Conservation (phyloP, 2,329 filamentous ascomycete genomes). For the Ceratocystiopsis brevicomis region DNA sequence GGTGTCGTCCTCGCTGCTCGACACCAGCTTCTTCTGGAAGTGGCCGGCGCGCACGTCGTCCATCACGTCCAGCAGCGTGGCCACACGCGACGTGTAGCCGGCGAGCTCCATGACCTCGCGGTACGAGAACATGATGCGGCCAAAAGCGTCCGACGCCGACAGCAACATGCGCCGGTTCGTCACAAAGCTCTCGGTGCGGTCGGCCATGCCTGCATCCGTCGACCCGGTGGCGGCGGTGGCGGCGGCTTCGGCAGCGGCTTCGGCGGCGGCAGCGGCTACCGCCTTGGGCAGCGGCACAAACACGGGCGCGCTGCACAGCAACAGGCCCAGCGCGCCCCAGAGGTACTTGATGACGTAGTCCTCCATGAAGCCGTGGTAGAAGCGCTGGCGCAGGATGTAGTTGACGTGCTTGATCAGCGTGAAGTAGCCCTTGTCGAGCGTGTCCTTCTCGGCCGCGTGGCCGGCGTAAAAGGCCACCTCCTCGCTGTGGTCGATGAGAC, state of each 20-base stretch:
- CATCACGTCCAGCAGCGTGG: constrained; percentile 81
- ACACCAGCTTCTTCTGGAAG: constrained; percentile 93
- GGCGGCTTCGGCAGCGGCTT: not conserved
- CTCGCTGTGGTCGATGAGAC: constrained; percentile 89
- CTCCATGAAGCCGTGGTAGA: constrained; percentile 99
- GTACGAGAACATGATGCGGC: constrained; percentile 93
- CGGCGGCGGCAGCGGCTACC: constrained; percentile 18
- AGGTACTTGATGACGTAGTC: constrained; percentile 99
- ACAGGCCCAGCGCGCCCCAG: constrained; percentile 81
- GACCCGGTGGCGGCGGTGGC: constrained; percentile 1
- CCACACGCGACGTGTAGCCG: constrained; percentile 84
- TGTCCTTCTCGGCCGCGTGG: constrained; percentile 88
- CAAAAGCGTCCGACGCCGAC: constrained; percentile 87
- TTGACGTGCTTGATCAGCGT: constrained; percentile 99
- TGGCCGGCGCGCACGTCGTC: constrained; percentile 76
- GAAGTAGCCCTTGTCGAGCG: constrained; percentile 94
- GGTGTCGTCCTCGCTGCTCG: constrained; percentile 64
- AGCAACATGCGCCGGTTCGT: constrained; percentile 86
- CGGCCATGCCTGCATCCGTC: constrained; percentile 34
- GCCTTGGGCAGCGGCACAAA: constrained; percentile 82
- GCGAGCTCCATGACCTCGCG: constrained; percentile 93
- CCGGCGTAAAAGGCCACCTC: constrained; percentile 85
- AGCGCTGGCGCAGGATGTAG: constrained; percentile 69
- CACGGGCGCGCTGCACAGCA: constrained; percentile 86
- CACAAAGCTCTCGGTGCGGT: constrained; percentile 62